These are phyloP conservation scores for Aspergillus persii DNA, from an alignment of 2,329 filamentous ascomycete species.

Conservation along the genomic window DNA sequence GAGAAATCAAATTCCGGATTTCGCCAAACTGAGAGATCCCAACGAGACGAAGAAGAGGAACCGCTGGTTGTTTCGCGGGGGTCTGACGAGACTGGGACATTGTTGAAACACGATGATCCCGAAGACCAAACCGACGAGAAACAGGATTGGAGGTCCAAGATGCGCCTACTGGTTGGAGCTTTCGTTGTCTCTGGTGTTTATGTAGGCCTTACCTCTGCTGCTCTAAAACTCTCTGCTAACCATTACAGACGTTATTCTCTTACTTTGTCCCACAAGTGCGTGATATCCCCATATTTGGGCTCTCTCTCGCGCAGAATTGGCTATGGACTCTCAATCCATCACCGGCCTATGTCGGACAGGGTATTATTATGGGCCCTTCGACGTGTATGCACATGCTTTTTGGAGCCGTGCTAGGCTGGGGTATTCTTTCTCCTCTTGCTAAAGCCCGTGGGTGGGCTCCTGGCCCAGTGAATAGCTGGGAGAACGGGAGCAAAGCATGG, in stretches of 20 bases:
- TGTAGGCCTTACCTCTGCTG: conserved; percentile 32
- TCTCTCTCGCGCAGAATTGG: conserved; percentile 72
- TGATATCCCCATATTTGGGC: conserved; percentile 82
- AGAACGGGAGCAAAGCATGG: conserved; percentile 92
- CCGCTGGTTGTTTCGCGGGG: conserved; percentile 34
- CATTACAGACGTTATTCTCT: conserved; percentile 70
- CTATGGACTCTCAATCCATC: conserved; percentile 96
- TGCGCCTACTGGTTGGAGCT: conserved; percentile 57
- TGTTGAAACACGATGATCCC: conserved; percentile 48
- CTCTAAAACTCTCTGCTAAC: conserved; percentile 11
- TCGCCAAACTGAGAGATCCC: conserved; percentile 12
- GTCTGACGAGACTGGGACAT: conserved; percentile 42
- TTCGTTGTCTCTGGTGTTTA: conserved; percentile 60
- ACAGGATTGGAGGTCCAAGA: conserved; percentile 61
- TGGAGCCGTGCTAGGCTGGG: conserved; percentile 88
- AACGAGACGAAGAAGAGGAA: conserved; percentile 27
- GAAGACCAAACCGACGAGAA: conserved; percentile 36
- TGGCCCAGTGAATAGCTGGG: conserved; percentile 83
- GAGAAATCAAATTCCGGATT: conserved; percentile 31
- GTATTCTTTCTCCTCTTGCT: conserved; percentile 80
- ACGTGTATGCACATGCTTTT: conserved; percentile 95
- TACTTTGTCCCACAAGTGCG: conserved; percentile 87
- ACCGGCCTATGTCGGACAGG: conserved; percentile 94
- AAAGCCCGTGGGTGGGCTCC: conserved; percentile 87
- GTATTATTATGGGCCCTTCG: conserved; percentile 96